Conservation (phyloP, 139 green algal species). For the Picochlorum sp. region DNA sequence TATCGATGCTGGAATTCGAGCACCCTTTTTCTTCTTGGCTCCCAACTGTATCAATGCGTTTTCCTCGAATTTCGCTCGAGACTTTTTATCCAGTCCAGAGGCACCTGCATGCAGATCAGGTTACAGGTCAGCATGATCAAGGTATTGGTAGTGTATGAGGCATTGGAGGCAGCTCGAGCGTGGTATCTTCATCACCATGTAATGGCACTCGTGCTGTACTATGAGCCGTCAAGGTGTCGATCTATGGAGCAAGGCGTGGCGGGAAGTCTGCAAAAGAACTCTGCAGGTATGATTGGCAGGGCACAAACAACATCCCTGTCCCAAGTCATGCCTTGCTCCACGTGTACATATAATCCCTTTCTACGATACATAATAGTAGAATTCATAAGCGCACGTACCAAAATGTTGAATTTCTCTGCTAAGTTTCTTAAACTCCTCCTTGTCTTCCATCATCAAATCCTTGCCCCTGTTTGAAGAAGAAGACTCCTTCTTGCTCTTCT, state of each 20-base stretch:
- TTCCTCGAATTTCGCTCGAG: constrained; percentile 42
- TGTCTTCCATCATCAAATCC: neutral
- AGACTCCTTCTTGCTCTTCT: neutral
- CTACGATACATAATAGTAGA: neutral
- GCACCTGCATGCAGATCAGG: constrained; percentile 28
- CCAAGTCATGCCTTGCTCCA: neutral
- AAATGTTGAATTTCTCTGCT: constrained; percentile 1
- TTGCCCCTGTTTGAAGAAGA: neutral
- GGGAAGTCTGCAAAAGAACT: constrained; percentile 13
- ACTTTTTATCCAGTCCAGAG: constrained; percentile 48
- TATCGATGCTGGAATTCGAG: constrained; percentile 33
- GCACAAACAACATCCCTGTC: neutral
- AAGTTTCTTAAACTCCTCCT: constrained; percentile 8
- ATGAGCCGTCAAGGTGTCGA: constrained; percentile 24
- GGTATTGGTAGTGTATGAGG: constrained; percentile 11
- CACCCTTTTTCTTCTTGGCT: constrained; percentile 36
- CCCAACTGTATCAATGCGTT: constrained; percentile 39
- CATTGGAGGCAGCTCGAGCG: constrained; percentile 29
- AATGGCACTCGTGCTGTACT: constrained; percentile 23
- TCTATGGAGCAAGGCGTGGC: neutral
- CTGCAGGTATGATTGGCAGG: constrained; percentile 1
- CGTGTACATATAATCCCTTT: neutral
- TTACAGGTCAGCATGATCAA: neutral
- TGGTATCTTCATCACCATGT: neutral
- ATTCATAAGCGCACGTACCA: neutral